Evolutionary conservation across 108 stramenopile species (phyloP), one percentile per base, ranked within the genome.

Genomic region (Craspedostauros australis): DNA sequence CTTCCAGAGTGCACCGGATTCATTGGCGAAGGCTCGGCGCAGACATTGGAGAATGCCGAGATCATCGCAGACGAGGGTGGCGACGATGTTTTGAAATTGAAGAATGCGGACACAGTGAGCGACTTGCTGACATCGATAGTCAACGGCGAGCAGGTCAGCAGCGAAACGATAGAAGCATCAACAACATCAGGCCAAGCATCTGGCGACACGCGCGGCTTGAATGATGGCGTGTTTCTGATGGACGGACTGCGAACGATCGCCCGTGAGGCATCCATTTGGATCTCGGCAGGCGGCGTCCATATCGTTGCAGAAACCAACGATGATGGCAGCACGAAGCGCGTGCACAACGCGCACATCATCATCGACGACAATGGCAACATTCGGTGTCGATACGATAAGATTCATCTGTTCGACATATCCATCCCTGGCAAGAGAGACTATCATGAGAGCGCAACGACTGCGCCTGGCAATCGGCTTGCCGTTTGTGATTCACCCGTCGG

Each of bases 291-390:
- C 15, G 90, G 86, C 4, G 60, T 88, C 34, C 91, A 92, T 60
- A 73, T 79, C 5, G 36, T 34, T 11, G 73, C 64, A 12, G 71
- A 69, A 18, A 70, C 82, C 20, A 49, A 57, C 33, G 45, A 47
- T 8, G 48, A 50, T n/a, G 55, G 62, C 0, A 26, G 29, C 27
- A 23, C 62, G 1, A 16, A 40, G 20, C 71, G 89, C 30, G 80
- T 97, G 11, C 86, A 88, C 80, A 98, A 98, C 57, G 89, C 95
- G 2, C 97, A 98, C 40, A 60, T 96, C n/a, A 83, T 98, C 22
- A 53, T 98, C 24, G 79, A 94, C 57, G 49, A 61, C 19, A 28
- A 57, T 1, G 97, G 97, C 1, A 27, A 54, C 2, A 30, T 96
- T 0, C 28, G 54, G 33, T 29, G 47, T 5, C 22, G 46, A 28